phyloP scores from a whole-genome alignment of 2,329 filamentous ascomycete species.

The Sarocladium brachiariae region DNA sequence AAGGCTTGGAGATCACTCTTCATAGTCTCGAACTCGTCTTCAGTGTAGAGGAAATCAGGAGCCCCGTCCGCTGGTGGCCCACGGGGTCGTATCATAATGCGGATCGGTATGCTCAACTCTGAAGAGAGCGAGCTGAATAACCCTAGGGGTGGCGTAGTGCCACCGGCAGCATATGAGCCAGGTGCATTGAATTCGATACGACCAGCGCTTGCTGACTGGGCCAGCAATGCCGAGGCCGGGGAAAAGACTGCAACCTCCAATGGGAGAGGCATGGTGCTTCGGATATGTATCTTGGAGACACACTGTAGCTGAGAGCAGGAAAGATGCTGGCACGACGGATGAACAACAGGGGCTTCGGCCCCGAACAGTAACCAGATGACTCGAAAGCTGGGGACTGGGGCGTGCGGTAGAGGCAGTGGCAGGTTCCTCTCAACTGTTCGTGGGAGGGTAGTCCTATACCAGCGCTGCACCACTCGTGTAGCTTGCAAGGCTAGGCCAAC shows the following conservation, averaged over 20 bases:
- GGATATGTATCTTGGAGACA: no score
- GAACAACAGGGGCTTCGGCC: not conserved
- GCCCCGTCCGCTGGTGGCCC: not conserved
- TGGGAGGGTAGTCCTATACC: no score
- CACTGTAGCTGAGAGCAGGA: not conserved
- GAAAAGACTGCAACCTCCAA: slow-evolving; percentile 52
- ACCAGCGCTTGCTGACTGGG: slow-evolving; percentile 35
- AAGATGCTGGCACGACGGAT: not conserved
- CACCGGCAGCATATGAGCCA: slow-evolving; percentile 43
- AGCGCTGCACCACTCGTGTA: no score
- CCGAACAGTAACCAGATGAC: not conserved
- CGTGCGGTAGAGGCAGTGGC: not conserved
- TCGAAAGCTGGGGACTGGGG: slow-evolving; percentile 1
- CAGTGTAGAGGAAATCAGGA: slow-evolving; percentile 43
- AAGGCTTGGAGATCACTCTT: slow-evolving; percentile 29
- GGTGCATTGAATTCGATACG: slow-evolving; percentile 48
- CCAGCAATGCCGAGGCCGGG: slow-evolving; percentile 29
- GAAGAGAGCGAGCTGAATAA: slow-evolving; percentile 28
- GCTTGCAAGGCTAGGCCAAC: no score
- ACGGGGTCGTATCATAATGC: slow-evolving; percentile 50
- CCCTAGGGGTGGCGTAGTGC: slow-evolving; percentile 40
- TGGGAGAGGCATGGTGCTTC: slow-evolving; percentile 12
- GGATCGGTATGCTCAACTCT: slow-evolving; percentile 32
- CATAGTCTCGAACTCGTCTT: slow-evolving; percentile 39
- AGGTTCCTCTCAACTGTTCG: no score